These are phyloP conservation scores for Penicillium olsonii DNA, from an alignment of 2,329 filamentous ascomycete genomes.

Conservation along the genomic window DNA sequence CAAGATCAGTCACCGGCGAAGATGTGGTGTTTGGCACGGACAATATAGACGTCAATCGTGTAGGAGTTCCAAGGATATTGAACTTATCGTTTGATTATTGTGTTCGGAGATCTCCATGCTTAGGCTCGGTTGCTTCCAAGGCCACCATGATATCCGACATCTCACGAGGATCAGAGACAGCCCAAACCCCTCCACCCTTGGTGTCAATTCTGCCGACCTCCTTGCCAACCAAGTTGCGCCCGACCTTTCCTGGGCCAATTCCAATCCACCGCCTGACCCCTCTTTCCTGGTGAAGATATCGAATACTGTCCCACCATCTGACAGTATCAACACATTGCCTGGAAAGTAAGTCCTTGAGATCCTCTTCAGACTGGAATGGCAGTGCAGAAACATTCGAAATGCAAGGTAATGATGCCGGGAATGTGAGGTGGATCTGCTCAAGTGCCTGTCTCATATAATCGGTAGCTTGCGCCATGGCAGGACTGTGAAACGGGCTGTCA, in stretches of 20 bases:
- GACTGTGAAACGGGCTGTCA: slow-evolving; percentile 87
- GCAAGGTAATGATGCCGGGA: slow-evolving; percentile 73
- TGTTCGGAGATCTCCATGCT: slow-evolving; percentile 3
- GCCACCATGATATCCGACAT: slow-evolving; percentile 68
- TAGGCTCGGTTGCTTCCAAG: slow-evolving; percentile 63
- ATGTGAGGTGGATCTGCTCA: slow-evolving; percentile 65
- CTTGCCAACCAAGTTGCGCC: slow-evolving; percentile 89
- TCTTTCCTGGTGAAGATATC: slow-evolving; percentile 80
- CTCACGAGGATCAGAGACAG: slow-evolving; percentile 77
- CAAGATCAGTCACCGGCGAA: no score
- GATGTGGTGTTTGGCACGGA: no score
- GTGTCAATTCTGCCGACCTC: slow-evolving; percentile 82
- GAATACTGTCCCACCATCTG: slow-evolving; percentile 90
- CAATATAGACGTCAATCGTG: no score
- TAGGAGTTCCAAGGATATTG: background rate
- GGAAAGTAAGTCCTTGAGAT: slow-evolving; percentile 77
- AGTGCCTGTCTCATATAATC: slow-evolving; percentile 71
- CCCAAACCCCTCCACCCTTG: slow-evolving; percentile 92
- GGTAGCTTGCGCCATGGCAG: slow-evolving; percentile 84
- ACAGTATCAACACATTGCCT: slow-evolving; percentile 89
- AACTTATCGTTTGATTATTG: background rate
- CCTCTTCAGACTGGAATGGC: slow-evolving; percentile 71
- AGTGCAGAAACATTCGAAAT: slow-evolving; percentile 83
- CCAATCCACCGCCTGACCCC: slow-evolving; percentile 84
- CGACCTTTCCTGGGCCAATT: slow-evolving; percentile 91